A percentile compares a stretch with the other conserved stretches of the same genome.
Conservation (phyloP, 176 grass and related monocot genomes). For the Musa troglodytarum region DNA sequence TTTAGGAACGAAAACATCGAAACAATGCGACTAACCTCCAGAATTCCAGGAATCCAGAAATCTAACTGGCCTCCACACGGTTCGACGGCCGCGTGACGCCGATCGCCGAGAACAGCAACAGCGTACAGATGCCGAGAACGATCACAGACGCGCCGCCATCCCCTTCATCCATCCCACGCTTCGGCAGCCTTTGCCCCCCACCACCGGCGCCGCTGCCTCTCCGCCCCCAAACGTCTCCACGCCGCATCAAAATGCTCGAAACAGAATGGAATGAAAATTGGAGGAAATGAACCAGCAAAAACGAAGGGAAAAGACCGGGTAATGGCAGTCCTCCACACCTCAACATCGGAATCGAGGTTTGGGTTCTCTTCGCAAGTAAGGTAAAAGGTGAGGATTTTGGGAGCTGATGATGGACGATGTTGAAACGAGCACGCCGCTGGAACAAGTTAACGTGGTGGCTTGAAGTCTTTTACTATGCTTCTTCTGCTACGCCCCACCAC, state of each 20-base stretch:
- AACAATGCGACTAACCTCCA: no score
- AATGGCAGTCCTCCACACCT: not conserved
- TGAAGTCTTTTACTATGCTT: no score
- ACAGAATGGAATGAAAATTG: not conserved
- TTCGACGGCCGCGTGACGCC: slow-evolving; percentile 19
- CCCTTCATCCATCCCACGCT: slow-evolving; percentile 30
- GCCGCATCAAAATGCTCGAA: slow-evolving; percentile 5
- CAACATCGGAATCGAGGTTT: not conserved
- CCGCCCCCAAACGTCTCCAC: slow-evolving; percentile 24
- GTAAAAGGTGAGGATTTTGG: no score
- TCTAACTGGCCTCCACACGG: slow-evolving; percentile 4
- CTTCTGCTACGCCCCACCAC: no score
- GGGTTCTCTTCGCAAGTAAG: no score
- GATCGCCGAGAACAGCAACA: slow-evolving; percentile 24
- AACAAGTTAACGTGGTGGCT: no score
- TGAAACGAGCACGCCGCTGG: no score
- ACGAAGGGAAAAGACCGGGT: not conserved
- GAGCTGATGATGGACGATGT: no score
- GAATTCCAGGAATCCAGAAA: not conserved
- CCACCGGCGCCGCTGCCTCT: not conserved
- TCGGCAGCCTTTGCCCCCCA: slow-evolving; percentile 21
- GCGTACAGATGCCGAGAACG: slow-evolving; percentile 24
- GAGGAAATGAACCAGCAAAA: not conserved
- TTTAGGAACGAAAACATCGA: no score
- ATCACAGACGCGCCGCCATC: slow-evolving; percentile 20